phyloP scores from a whole-genome alignment of 208 protist species.

The Endotrypanum monterogeii region DNA sequence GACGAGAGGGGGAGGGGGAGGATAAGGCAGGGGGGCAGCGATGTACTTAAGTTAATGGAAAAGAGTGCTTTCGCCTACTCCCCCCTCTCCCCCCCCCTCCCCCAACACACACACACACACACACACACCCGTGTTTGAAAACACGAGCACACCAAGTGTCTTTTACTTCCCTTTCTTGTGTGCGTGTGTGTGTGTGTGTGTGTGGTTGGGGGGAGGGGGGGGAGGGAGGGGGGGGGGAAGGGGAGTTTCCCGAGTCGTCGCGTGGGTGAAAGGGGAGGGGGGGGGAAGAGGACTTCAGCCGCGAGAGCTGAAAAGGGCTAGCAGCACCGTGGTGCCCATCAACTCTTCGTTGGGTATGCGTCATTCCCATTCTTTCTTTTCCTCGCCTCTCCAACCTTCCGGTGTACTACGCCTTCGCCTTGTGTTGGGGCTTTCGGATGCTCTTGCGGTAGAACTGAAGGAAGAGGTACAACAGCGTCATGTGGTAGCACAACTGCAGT shows the following conservation, averaged over 20 bases:
- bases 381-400: too few relatives aligned
- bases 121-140: too few relatives aligned
- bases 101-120: too few relatives aligned
- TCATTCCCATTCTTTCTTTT: background rate
- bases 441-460: slow-evolving; percentile 64
- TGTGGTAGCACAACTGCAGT: slow-evolving; percentile 85
- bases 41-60: too few relatives aligned
- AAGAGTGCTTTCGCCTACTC: too few relatives aligned
- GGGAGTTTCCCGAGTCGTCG: background rate
- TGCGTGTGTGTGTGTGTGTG: background rate
- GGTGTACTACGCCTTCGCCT: slow-evolving; percentile 19
- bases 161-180: too few relatives aligned
- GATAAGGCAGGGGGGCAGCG: too few relatives aligned
- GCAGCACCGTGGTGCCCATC: background rate
- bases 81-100: too few relatives aligned
- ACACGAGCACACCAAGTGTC: too few relatives aligned
- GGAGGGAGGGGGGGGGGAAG: background rate
- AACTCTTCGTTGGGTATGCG: background rate
- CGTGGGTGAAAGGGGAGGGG: background rate
- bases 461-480: slow-evolving; percentile 87
- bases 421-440: slow-evolving; percentile 28
- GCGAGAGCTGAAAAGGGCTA: background rate
- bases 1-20: too few relatives aligned
- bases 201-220: background rate
- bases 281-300: background rate